These are phyloP conservation scores for Cladosporium sphaerospermum DNA, from an alignment of 2,329 filamentous ascomycete species.

Conservation along the genomic window DNA sequence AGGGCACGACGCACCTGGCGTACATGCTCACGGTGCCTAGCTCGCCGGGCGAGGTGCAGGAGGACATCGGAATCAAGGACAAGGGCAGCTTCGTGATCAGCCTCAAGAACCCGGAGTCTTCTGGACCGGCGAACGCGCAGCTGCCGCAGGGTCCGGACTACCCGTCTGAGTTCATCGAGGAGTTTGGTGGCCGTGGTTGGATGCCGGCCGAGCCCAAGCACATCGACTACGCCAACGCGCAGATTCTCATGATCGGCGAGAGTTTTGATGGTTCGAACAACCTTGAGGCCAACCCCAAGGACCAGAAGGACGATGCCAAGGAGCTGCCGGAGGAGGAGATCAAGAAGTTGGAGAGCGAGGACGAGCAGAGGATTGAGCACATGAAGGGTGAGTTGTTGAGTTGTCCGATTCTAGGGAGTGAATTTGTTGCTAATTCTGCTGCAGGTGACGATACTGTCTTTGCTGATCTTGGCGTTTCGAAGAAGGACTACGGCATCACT, in stretches of 20 bases:
- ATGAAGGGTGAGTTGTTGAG: constrained; percentile 38
- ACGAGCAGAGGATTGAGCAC: constrained; percentile 59
- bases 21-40: constrained; percentile 73
- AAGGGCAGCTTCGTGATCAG: constrained; percentile 74
- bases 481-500: constrained; percentile 58
- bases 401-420: not conserved
- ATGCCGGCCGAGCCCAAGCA: constrained; percentile 65
- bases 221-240: constrained; percentile 66
- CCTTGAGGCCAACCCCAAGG: constrained; percentile 50
- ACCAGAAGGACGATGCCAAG: constrained; percentile 49
- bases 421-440: too few relatives aligned
- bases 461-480: constrained; percentile 52
- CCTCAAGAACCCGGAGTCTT: constrained; percentile 70
- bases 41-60: constrained; percentile 64
- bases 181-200: constrained; percentile 71
- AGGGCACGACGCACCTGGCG: constrained; percentile 58
- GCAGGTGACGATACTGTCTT: constrained; percentile 56
- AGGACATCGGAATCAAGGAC: constrained; percentile 63
- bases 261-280: constrained; percentile 52
- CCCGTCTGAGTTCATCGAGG: constrained; percentile 65
- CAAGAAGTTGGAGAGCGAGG: constrained; percentile 68
- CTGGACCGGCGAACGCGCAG: constrained; percentile 57
- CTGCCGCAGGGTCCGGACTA: constrained; percentile 63
- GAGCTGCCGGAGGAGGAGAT: constrained; percentile 64
- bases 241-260: constrained; percentile 74